These are phyloP conservation scores for Agrocybe praecox DNA, from an alignment of 768 basidiomycete genomes.

Conservation along the genomic window DNA sequence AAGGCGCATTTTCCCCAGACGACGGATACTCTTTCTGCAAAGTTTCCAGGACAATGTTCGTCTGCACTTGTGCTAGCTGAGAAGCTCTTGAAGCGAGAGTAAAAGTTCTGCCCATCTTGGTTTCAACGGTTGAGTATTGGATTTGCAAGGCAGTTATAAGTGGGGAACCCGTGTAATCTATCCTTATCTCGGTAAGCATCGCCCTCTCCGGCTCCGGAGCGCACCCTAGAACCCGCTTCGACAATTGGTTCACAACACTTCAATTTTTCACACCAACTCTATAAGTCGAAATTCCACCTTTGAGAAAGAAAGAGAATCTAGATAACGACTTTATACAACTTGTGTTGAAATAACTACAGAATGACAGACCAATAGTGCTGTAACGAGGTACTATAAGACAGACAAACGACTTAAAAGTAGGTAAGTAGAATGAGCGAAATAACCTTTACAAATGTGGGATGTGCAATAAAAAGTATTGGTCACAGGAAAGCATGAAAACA, in stretches of 20 bases:
- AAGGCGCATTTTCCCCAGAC: slow-evolving; percentile 35
- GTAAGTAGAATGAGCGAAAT: slow-evolving; percentile 46
- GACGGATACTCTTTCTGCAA: slow-evolving; percentile 61
- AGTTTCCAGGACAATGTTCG: slow-evolving; percentile 71
- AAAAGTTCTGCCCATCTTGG: slow-evolving; percentile 49
- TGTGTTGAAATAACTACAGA: slow-evolving; percentile 68
- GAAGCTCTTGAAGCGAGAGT: slow-evolving; percentile 86
- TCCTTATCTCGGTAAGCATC: not conserved
- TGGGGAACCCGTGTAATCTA: not conserved
- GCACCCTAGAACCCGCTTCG: not conserved
- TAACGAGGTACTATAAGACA: slow-evolving; percentile 68
- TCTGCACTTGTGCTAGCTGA: slow-evolving; percentile 89
- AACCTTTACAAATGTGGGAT: slow-evolving; percentile 62
- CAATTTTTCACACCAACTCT: not conserved
- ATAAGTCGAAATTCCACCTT: slow-evolving; percentile 16
- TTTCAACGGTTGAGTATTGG: not conserved
- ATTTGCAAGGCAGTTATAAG: not conserved
- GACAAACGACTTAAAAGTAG: slow-evolving; percentile 56
- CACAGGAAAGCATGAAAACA: slow-evolving; percentile 53
- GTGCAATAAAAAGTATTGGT: slow-evolving; percentile 42
- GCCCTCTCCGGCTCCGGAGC: not conserved
- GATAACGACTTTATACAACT: slow-evolving; percentile 60
- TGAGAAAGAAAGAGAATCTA: slow-evolving; percentile 26
- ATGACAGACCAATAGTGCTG: slow-evolving; percentile 69
- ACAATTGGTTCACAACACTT: not conserved